phyloP scores from a whole-genome alignment of 1,139 yeast genomes.

The Debaryomyces sp. region DNA sequence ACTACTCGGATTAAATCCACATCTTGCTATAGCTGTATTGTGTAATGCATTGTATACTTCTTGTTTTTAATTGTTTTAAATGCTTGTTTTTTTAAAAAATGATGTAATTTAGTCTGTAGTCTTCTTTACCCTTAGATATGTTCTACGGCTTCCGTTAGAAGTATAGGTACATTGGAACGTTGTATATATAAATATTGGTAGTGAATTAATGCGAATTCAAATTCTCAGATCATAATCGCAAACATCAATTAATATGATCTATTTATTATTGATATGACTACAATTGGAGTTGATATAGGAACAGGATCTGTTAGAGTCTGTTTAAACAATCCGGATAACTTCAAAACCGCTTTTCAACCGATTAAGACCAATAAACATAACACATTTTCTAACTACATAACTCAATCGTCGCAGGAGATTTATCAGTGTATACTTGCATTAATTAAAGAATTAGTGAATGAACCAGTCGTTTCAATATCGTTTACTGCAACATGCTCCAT shows the following conservation, averaged over 20 bases:
- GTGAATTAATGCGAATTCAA: neutral
- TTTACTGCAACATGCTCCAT: conserved; percentile 59
- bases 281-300: conserved; percentile 57
- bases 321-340: conserved; percentile 7
- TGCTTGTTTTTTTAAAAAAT: neutral
- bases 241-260: neutral
- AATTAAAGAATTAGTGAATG: conserved; percentile 17
- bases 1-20: neutral
- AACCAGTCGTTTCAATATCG: conserved; percentile 17
- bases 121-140: no score
- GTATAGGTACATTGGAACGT: neutral
- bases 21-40: conserved; percentile 1
- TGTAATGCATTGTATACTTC: conserved; percentile 1
- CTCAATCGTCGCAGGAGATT: conserved; percentile 50
- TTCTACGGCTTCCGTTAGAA: neutral
- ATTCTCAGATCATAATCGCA: neutral
- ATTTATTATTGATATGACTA: conserved; percentile 9
- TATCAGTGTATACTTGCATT: conserved; percentile 16
- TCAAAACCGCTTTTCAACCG: conserved; percentile 6
- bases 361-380: conserved; percentile 25
- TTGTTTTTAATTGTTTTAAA: conserved; percentile 2
- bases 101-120: neutral
- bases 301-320: conserved; percentile 48
- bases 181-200: neutral
- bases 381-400: conserved; percentile 20